Conservation (phyloP, 768 basidiomycete genomes). For the Podaxis pistillaris region DNA sequence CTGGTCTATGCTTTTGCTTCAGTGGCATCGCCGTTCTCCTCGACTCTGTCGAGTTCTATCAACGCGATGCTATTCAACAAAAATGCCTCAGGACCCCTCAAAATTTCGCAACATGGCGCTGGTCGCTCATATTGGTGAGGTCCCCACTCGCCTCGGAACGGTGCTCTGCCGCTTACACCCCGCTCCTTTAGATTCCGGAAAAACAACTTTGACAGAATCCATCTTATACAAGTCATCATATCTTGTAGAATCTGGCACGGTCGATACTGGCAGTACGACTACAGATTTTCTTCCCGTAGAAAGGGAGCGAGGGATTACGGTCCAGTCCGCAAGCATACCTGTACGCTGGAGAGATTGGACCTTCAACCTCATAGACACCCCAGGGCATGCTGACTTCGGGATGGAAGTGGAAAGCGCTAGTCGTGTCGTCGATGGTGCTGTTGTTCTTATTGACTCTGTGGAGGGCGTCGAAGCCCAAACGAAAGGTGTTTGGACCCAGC, state of each 20-base stretch:
- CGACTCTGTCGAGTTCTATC: not conserved
- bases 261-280: slow-evolving; percentile 87
- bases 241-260: slow-evolving; percentile 71
- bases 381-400: slow-evolving; percentile 93
- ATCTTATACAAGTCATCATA: slow-evolving; percentile 76
- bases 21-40: slow-evolving; percentile 7
- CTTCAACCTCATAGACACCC: slow-evolving; percentile 88
- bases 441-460: slow-evolving; percentile 86
- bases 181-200: slow-evolving; percentile 68
- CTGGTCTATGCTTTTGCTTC: slow-evolving; percentile 10
- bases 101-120: slow-evolving; percentile 77
- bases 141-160: not conserved
- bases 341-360: slow-evolving; percentile 83
- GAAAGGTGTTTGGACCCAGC: slow-evolving; percentile 83
- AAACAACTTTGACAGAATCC: slow-evolving; percentile 88
- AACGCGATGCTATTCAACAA: slow-evolving; percentile 29
- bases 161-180: slow-evolving; percentile 6
- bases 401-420: slow-evolving; percentile 96
- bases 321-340: slow-evolving; percentile 90
- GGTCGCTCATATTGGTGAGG: slow-evolving; percentile 84
- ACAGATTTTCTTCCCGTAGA: slow-evolving; percentile 91
- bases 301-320: slow-evolving; percentile 87
- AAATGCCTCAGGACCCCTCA: slow-evolving; percentile 33
- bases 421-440: slow-evolving; percentile 85
- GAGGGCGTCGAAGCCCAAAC: slow-evolving; percentile 93